phyloP scores from a whole-genome alignment of 768 basidiomycete species.

The Russula lepida region DNA sequence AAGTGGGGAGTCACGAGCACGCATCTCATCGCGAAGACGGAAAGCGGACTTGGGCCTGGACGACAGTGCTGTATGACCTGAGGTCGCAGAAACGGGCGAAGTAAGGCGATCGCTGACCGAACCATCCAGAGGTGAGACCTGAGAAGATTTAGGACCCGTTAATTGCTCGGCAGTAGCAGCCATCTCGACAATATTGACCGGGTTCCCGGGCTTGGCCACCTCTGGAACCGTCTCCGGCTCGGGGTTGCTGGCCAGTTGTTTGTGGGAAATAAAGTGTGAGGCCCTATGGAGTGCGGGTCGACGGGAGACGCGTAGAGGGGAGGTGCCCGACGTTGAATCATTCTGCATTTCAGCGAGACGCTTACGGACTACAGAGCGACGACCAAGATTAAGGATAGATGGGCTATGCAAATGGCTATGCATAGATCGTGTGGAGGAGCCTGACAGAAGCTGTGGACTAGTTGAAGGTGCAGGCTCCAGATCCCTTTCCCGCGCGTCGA shows the following conservation, averaged over 20 bases:
- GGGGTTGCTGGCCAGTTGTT: neutral
- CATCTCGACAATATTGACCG: neutral
- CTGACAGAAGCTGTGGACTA: neutral
- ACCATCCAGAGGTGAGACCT: neutral
- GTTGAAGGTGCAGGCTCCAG: neutral
- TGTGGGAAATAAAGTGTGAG: neutral
- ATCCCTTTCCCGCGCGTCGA: neutral
- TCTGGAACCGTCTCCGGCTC: neutral
- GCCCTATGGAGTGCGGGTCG: neutral
- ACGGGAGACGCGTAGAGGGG: neutral
- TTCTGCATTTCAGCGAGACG: constrained; percentile 53
- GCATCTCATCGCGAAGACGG: constrained; percentile 21
- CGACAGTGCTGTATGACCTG: neutral
- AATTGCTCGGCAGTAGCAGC: neutral
- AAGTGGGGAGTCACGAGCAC: neutral
- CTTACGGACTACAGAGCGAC: constrained; percentile 56
- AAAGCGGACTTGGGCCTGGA: constrained; percentile 19
- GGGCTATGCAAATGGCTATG: constrained; percentile 39
- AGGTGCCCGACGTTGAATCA: neutral
- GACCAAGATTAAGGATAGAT: constrained; percentile 53
- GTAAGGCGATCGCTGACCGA: neutral
- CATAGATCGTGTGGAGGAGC: constrained; percentile 21
- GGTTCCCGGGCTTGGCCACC: neutral
- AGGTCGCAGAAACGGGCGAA: constrained; percentile 14
- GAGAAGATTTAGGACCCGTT: neutral